Evolutionary conservation across 176 grass and related monocot species (phyloP).

Genomic region (Bonia amplexicaulis): DNA sequence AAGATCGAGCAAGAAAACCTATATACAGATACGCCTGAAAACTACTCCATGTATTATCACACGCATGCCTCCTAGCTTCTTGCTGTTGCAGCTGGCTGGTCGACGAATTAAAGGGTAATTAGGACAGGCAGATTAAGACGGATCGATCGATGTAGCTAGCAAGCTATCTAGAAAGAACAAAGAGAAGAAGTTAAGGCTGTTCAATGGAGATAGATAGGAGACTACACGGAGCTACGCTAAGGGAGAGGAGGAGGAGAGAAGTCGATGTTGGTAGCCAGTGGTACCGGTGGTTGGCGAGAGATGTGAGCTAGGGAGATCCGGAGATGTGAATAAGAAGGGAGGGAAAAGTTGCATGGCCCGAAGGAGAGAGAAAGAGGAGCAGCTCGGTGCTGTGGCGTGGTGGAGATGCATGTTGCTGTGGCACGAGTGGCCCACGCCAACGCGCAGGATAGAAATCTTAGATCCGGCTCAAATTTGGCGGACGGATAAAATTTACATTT

Average conservation of each 20-base stretch:
- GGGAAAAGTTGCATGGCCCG: slow-evolving; percentile 27
- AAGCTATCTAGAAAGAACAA: neutral
- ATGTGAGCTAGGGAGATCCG: slow-evolving; percentile 29
- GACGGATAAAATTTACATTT: no score
- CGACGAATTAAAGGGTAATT: neutral
- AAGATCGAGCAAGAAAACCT: slow-evolving; percentile 1
- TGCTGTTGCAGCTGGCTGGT: neutral
- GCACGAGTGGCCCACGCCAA: slow-evolving; percentile 29
- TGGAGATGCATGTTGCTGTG: slow-evolving; percentile 27
- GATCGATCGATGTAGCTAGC: neutral
- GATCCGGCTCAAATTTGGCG: no score
- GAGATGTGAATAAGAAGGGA: slow-evolving; percentile 76
- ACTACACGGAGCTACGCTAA: neutral
- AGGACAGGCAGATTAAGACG: neutral
- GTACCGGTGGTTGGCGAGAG: slow-evolving; percentile 28
- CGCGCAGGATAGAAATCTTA: neutral
- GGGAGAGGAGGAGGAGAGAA: neutral
- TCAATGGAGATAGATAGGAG: neutral
- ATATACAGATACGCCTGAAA: neutral
- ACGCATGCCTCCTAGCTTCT: neutral
- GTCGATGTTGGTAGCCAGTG: neutral
- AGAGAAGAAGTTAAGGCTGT: neutral
- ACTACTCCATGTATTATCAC: neutral
- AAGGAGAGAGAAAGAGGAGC: neutral
- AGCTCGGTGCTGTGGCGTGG: neutral